A percentile compares a stretch with the other conserved stretches of the same genome.
Evolutionary conservation across 73 alveolate species (phyloP).

Genomic region (Effrenium voratum): DNA sequence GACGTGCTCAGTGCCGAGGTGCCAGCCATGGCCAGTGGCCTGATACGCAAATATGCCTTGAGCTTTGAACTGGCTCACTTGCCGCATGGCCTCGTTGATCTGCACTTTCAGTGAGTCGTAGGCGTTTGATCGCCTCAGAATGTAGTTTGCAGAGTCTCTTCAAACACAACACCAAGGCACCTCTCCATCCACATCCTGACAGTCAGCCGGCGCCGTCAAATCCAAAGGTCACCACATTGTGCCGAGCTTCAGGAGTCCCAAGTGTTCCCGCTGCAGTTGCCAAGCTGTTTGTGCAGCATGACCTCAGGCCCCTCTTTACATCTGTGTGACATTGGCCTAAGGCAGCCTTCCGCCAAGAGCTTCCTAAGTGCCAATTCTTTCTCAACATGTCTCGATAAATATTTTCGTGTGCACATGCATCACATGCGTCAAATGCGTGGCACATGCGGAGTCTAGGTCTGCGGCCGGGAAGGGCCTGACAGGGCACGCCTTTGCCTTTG

Average conservation of each 20-base stretch:
- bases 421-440: too few species aligned
- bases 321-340: neutral
- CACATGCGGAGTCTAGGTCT: too few species aligned
- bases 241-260: slow-evolving; percentile 27
- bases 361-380: neutral
- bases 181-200: slow-evolving; percentile 14
- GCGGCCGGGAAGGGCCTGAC: too few species aligned
- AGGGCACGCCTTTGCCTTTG: too few species aligned
- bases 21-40: slow-evolving; percentile 1
- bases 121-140: neutral
- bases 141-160: neutral
- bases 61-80: too few species aligned
- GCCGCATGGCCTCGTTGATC: slow-evolving; percentile 13
- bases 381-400: too few species aligned
- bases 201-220: neutral
- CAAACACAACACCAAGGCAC: neutral
- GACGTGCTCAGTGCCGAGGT: neutral
- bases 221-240: neutral
- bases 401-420: too few species aligned
- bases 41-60: neutral
- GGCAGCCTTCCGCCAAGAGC: slow-evolving; percentile 13
- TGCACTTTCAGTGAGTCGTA: slow-evolving; percentile 39
- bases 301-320: neutral
- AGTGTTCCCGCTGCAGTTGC: slow-evolving; percentile 49
- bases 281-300: neutral